A percentile compares a stretch with the other conserved stretches of the same genome.
phyloP scores from a whole-genome alignment of 1,284 basidiomycete species.

The Cutaneotrichosporon daszewskae region DNA sequence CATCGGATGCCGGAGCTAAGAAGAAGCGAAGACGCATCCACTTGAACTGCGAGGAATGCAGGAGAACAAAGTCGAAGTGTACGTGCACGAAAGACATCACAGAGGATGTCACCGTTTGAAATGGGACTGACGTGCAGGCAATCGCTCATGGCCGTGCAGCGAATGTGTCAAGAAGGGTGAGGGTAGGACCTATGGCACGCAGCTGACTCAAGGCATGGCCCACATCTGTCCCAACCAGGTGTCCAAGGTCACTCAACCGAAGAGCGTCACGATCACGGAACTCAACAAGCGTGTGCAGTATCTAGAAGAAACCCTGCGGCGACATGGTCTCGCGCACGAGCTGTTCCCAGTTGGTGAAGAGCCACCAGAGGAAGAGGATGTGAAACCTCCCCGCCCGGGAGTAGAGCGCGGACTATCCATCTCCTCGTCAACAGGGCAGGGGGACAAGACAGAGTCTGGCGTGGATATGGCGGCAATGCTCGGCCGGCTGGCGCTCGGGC shows the following conservation, averaged over 20 bases:
- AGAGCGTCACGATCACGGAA: slow-evolving; percentile 15
- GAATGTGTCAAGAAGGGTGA: slow-evolving; percentile 19
- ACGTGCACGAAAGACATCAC: neutral
- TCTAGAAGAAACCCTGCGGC: slow-evolving; percentile 13
- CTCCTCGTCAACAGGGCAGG: neutral
- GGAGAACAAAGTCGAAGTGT: slow-evolving; percentile 21
- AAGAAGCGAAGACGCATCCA: slow-evolving; percentile 16
- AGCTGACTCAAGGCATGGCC: slow-evolving; percentile 9
- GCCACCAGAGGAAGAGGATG: neutral
- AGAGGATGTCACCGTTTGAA: too few species aligned
- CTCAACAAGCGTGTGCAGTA: slow-evolving; percentile 12
- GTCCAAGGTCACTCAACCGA: slow-evolving; percentile 13
- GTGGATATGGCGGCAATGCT: slow-evolving; percentile 20
- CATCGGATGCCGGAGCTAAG: slow-evolving; percentile 7
- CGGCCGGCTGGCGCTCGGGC: slow-evolving; percentile 13
- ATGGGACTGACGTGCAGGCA: slow-evolving; percentile 9
- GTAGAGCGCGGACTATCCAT: neutral
- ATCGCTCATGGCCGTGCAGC: slow-evolving; percentile 18
- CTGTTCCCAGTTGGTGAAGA: neutral
- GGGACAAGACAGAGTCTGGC: neutral
- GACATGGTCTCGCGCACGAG: slow-evolving; percentile 10
- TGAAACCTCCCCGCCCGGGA: neutral
- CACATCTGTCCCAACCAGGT: slow-evolving; percentile 18
- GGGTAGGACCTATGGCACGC: neutral
- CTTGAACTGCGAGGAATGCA: slow-evolving; percentile 20